Conservation (phyloP, 352 stramenopile species). For the Globisporangium mamillatum region DNA sequence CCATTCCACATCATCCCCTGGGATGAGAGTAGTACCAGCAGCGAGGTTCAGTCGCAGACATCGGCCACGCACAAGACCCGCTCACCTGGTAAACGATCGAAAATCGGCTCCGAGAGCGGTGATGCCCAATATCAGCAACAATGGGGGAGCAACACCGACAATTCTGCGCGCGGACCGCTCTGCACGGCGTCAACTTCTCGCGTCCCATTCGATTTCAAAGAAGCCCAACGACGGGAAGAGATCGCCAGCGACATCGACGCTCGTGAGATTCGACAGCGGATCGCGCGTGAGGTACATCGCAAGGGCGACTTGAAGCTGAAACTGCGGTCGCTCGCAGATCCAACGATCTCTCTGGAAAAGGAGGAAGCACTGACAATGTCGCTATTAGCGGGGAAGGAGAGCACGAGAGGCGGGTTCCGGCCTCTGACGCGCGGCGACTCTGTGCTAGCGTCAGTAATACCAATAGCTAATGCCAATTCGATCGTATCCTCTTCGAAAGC, state of each 20-base stretch:
- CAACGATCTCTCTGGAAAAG: conserved; percentile 42
- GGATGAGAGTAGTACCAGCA: conserved; percentile 6
- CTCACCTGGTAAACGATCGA: neutral
- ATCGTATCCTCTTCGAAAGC: neutral
- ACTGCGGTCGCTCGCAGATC: conserved; percentile 49
- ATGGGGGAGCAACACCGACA: conserved; percentile 2
- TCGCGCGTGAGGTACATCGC: conserved; percentile 32
- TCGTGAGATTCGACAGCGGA: conserved; percentile 32
- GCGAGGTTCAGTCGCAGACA: neutral
- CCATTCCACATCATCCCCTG: conserved; percentile 17
- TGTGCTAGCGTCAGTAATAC: neutral
- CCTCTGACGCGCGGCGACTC: conserved; percentile 8
- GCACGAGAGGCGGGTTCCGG: conserved; percentile 15
- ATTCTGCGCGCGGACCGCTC: conserved; percentile 7
- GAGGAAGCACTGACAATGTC: conserved; percentile 28
- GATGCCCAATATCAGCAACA: neutral
- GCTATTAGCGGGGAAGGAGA: neutral
- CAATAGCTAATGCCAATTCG: neutral
- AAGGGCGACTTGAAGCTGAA: conserved; percentile 42
- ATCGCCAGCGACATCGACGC: conserved; percentile 45
- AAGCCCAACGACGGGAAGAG: conserved; percentile 37
- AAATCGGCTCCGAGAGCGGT: neutral
- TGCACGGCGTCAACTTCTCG: conserved; percentile 18
- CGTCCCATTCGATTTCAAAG: conserved; percentile 29
- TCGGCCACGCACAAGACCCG: neutral